Evolutionary conservation across 176 grass and related monocot species (phyloP).

Genomic region (Eragrostis nindensis): DNA sequence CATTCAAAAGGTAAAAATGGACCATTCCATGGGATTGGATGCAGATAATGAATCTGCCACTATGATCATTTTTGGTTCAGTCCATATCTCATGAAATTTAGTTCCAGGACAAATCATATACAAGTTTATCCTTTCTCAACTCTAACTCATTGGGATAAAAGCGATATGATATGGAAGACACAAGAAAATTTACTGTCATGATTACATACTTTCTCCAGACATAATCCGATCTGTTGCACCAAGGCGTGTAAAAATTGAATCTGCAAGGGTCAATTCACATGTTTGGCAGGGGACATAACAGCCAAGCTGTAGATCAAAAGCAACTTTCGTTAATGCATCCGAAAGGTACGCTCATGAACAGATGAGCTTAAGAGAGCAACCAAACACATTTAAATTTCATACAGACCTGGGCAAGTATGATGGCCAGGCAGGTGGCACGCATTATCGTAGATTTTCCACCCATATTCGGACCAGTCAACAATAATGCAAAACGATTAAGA

Average conservation of each 20-base stretch:
- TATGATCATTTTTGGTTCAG: neutral
- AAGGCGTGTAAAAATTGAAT: conserved; percentile 91
- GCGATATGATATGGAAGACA: conserved; percentile 10
- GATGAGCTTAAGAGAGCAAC: conserved; percentile 25
- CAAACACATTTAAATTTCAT: conserved; percentile 17
- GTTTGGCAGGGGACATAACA: conserved; percentile 87
- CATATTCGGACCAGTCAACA: conserved; percentile 99
- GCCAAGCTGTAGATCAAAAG: conserved; percentile 66
- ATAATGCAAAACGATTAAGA: conserved; percentile 64
- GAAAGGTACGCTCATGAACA: neutral
- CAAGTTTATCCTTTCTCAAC: neutral
- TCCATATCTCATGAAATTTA: neutral
- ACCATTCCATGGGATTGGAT: neutral
- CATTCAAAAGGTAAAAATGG: neutral
- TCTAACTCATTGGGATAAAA: no score
- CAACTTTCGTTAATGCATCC: conserved; percentile 32
- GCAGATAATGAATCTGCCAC: neutral
- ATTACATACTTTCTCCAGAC: conserved; percentile 90
- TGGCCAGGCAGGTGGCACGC: conserved; percentile 86
- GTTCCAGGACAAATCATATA: neutral
- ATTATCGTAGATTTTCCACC: conserved; percentile 95
- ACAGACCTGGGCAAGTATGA: conserved; percentile 86
- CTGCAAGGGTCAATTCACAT: conserved; percentile 70
- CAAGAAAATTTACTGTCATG: conserved; percentile 9
- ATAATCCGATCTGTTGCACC: conserved; percentile 94